A percentile compares a stretch with the other conserved stretches of the same genome.
Conservation (phyloP, 2,329 filamentous ascomycete species). For the Trichoderma koningii region DNA sequence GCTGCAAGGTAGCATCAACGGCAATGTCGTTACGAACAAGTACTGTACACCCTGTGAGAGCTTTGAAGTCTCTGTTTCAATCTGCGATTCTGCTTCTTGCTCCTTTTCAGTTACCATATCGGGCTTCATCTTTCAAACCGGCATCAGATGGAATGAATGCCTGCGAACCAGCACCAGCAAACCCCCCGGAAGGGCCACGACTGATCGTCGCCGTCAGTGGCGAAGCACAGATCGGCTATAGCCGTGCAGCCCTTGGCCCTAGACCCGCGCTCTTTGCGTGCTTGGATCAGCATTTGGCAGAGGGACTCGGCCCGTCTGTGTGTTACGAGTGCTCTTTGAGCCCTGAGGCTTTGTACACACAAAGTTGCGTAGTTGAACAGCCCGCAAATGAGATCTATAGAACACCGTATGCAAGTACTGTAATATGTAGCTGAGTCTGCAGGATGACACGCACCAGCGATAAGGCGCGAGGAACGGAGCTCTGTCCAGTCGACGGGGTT, state of each 20-base stretch:
- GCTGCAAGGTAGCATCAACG: too few relatives aligned
- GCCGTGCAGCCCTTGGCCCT: conserved; percentile 17
- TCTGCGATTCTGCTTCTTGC: too few relatives aligned
- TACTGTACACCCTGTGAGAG: too few relatives aligned
- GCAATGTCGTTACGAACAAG: too few relatives aligned
- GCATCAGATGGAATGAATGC: background rate
- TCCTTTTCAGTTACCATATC: background rate
- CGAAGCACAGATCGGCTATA: conserved; percentile 24
- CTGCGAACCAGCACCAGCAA: background rate
- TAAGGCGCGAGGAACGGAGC: background rate
- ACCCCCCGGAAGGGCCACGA: background rate
- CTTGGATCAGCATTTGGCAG: background rate
- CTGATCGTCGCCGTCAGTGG: conserved; percentile 22
- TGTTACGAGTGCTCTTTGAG: background rate
- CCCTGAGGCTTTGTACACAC: background rate
- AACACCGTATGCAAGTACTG: too few relatives aligned
- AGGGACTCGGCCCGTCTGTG: background rate
- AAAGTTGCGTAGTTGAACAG: too few relatives aligned
- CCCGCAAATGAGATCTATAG: too few relatives aligned
- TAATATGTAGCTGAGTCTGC: too few relatives aligned
- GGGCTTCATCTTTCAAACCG: background rate
- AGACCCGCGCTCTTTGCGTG: conserved; percentile 10
- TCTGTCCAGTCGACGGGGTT: background rate
- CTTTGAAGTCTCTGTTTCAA: too few relatives aligned
- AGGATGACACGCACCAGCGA: too few relatives aligned